These are phyloP conservation scores for Penicillium diatomitis DNA, from an alignment of 495 filamentous ascomycete species.

Conservation along the genomic window DNA sequence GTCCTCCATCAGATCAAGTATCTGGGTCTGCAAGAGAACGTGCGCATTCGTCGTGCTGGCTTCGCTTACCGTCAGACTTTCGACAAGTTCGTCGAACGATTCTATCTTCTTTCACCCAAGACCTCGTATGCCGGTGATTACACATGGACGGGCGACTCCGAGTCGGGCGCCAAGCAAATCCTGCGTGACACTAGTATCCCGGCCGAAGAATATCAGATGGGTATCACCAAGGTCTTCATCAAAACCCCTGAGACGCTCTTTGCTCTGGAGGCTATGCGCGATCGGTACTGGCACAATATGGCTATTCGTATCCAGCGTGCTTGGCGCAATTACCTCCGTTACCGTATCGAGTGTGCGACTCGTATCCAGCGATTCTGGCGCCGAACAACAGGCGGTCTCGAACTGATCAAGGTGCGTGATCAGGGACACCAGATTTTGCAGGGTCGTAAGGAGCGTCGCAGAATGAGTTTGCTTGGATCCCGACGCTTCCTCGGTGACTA, in stretches of 20 bases:
- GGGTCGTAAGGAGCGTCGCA: constrained; percentile 79
- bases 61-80: constrained; percentile 98
- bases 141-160: constrained; percentile 82
- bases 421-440: constrained; percentile 78
- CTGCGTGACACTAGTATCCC: constrained; percentile 94
- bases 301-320: constrained; percentile 93
- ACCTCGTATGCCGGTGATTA: constrained; percentile 96
- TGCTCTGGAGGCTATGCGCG: constrained; percentile 93
- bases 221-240: constrained; percentile 94
- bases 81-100: constrained; percentile 96
- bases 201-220: constrained; percentile 92
- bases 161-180: constrained; percentile 85
- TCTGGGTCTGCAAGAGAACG: constrained; percentile 96
- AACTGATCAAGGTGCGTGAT: constrained; percentile 80
- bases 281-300: constrained; percentile 99
- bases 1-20: constrained; percentile 99
- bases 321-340: constrained; percentile 92
- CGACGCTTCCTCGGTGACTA: constrained; percentile 95
- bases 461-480: constrained; percentile 84
- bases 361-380: constrained; percentile 95
- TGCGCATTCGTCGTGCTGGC: constrained; percentile 90
- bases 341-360: constrained; percentile 84
- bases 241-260: constrained; percentile 98
- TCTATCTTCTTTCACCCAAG: constrained; percentile 90
- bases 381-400: constrained; percentile 76